These are phyloP conservation scores for Pythium phragmitis DNA, from an alignment of 352 stramenopile species.

Conservation along the genomic window DNA sequence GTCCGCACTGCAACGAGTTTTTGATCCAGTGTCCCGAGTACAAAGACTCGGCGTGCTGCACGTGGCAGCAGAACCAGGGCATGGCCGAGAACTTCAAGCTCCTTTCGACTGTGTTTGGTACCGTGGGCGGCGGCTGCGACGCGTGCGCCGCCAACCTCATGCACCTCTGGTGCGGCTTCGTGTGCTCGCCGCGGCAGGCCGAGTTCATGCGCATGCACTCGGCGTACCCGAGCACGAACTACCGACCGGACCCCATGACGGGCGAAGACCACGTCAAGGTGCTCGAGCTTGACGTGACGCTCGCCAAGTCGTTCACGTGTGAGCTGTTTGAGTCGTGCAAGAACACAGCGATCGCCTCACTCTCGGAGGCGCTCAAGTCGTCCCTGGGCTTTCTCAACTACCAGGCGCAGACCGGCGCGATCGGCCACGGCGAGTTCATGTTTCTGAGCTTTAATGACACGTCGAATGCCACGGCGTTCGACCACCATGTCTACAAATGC, in stretches of 20 bases:
- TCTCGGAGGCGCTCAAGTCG: constrained; percentile 74
- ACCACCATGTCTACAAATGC: constrained; percentile 64
- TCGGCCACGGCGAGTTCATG: constrained; percentile 88
- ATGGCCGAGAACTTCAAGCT: constrained; percentile 88
- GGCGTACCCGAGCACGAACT: constrained; percentile 64
- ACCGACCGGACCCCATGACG: constrained; percentile 74
- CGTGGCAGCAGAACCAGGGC: constrained; percentile 89
- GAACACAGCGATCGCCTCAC: constrained; percentile 77
- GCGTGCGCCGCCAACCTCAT: constrained; percentile 84
- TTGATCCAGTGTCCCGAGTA: constrained; percentile 87
- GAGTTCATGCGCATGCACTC: constrained; percentile 74
- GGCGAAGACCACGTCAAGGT: constrained; percentile 74
- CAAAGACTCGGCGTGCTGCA: constrained; percentile 73
- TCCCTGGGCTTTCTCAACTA: constrained; percentile 88
- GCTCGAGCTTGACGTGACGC: constrained; percentile 71
- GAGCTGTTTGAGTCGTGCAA: constrained; percentile 84
- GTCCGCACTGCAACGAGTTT: constrained; percentile 69
- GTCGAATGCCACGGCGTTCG: constrained; percentile 41
- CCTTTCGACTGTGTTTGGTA: constrained; percentile 66
- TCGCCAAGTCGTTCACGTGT: constrained; percentile 75
- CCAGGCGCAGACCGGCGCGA: constrained; percentile 84
- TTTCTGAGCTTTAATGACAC: constrained; percentile 63
- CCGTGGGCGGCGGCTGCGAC: constrained; percentile 71
- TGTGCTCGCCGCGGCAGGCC: constrained; percentile 77
- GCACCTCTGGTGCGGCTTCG: constrained; percentile 82